These are phyloP conservation scores for Orbilia oligospora DNA, from an alignment of 2,329 filamentous ascomycete species.

Conservation along the genomic window DNA sequence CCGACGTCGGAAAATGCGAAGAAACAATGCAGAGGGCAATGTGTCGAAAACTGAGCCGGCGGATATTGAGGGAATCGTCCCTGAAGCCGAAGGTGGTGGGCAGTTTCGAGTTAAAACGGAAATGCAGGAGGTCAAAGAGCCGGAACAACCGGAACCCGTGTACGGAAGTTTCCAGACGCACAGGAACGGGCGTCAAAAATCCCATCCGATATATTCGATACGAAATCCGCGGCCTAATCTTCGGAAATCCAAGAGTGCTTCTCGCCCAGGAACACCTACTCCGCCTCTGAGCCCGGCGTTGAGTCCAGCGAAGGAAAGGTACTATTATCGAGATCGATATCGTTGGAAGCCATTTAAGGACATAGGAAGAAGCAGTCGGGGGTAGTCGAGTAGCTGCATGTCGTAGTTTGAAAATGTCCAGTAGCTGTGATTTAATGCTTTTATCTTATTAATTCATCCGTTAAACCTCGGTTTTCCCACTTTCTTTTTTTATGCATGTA, in stretches of 20 bases:
- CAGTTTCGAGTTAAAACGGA: slow-evolving; percentile 31
- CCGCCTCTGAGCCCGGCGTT: background rate
- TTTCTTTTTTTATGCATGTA: background rate
- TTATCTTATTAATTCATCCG: background rate
- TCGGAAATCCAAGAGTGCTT: background rate
- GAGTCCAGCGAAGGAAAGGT: slow-evolving; percentile 48
- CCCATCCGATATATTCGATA: slow-evolving; percentile 26
- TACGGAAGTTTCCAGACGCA: slow-evolving; percentile 14
- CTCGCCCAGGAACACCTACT: slow-evolving; percentile 16
- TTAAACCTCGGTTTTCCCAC: background rate
- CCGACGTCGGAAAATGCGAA: background rate
- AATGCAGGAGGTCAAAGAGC: slow-evolving; percentile 14
- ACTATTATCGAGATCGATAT: slow-evolving; percentile 42
- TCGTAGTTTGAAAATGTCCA: background rate
- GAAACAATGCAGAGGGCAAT: background rate
- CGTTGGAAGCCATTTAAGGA: slow-evolving; percentile 20
- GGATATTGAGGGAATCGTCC: slow-evolving; percentile 19
- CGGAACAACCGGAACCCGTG: background rate
- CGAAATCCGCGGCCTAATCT: slow-evolving; percentile 13
- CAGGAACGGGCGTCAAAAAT: slow-evolving; percentile 21
- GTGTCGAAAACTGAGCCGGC: background rate
- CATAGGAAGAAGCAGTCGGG: background rate
- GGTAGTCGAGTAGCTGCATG: background rate
- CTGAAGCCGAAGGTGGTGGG: background rate
- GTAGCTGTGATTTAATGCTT: slow-evolving; percentile 1